Evolutionary conservation across 2,329 filamentous ascomycete species (phyloP).

Genomic region (Kalaharituber pfeilii): DNA sequence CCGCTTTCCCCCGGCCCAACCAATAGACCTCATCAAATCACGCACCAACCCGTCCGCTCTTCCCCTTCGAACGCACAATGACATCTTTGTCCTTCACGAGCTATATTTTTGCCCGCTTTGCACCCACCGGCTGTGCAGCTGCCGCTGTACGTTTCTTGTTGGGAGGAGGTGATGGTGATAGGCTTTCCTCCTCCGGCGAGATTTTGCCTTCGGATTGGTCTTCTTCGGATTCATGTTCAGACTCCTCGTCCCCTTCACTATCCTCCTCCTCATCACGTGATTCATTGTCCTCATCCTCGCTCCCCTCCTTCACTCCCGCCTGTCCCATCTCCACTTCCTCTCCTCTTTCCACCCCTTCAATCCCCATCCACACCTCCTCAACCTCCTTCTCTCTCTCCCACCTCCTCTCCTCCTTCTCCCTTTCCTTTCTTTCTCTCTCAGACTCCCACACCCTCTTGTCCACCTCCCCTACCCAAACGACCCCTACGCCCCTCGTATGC

Average conservation of each 20-base stretch:
- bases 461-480: constrained; percentile 68
- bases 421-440: constrained; percentile 31
- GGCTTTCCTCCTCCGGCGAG: constrained; percentile 20
- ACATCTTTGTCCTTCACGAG: too few relatives aligned
- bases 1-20: too few relatives aligned
- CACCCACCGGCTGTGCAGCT: neutral
- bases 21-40: too few relatives aligned
- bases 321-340: constrained; percentile 4
- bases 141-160: neutral
- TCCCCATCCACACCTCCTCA: constrained; percentile 37
- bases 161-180: neutral
- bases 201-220: constrained; percentile 29
- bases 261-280: constrained; percentile 32
- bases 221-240: constrained; percentile 37
- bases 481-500: constrained; percentile 31
- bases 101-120: neutral
- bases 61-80: too few relatives aligned
- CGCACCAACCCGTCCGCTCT: too few relatives aligned
- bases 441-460: constrained; percentile 63
- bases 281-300: constrained; percentile 35
- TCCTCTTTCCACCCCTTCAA: constrained; percentile 31
- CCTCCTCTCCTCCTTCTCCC: constrained; percentile 18
- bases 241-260: constrained; percentile 43
- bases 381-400: constrained; percentile 33
- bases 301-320: constrained; percentile 27